A percentile compares a stretch with the other conserved stretches of the same genome.
Evolutionary conservation across 2,329 filamentous ascomycete genomes (phyloP).

Genomic region (Plenodomus tracheiphilus): DNA sequence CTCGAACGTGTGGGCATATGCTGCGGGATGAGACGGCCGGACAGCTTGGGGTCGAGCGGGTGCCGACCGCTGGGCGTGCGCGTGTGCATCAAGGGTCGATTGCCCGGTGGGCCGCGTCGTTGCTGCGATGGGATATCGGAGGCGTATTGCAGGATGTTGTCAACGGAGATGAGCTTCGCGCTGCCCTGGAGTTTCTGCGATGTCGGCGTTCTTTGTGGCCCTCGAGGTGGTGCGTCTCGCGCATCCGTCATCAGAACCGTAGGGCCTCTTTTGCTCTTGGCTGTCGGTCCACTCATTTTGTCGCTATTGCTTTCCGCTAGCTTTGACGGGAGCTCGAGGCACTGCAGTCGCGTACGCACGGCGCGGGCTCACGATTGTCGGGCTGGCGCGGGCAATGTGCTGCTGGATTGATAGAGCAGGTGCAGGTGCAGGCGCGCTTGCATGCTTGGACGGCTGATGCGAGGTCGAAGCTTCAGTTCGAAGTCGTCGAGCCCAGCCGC

Average conservation of each 20-base stretch:
- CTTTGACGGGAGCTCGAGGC: constrained; percentile 8
- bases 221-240: constrained; percentile 50
- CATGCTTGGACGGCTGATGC: neutral
- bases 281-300: constrained; percentile 39
- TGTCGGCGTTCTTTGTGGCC: constrained; percentile 20
- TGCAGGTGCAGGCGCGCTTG: neutral
- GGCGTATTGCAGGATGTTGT: constrained; percentile 91
- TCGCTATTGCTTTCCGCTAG: constrained; percentile 9
- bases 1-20: constrained; percentile 83
- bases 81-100: constrained; percentile 52
- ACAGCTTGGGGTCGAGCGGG: constrained; percentile 59
- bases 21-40: constrained; percentile 59
- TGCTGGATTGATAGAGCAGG: neutral
- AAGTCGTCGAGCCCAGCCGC: constrained; percentile 12
- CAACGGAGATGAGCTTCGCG: constrained; percentile 80
- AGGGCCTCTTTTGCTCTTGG: constrained; percentile 45
- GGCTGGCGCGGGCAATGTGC: neutral
- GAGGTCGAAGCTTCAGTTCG: constrained; percentile 4
- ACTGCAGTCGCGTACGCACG: neutral
- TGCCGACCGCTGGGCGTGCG: constrained; percentile 55
- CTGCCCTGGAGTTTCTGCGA: constrained; percentile 40
- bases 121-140: constrained; percentile 95
- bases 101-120: constrained; percentile 70
- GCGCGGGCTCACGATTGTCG: neutral
- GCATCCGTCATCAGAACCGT: constrained; percentile 58